Base-by-base conservation (phyloP, 257 asterid species). In the Cinchona pubescens region DNA sequence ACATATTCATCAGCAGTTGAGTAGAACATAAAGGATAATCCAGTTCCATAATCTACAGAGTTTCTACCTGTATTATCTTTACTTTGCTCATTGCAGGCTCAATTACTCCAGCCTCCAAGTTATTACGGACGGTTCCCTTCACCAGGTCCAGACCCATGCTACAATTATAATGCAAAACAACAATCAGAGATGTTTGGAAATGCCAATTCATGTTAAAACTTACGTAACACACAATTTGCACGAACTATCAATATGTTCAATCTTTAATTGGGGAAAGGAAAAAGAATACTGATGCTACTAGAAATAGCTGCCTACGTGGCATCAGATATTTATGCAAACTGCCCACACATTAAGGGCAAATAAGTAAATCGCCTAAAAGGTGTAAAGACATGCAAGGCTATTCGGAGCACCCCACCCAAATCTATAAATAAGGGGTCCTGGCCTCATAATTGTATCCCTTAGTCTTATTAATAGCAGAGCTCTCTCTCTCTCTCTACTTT, bases 31-130 rank as follows among this genome's bases (percentile, higher is more conserved):
- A 38, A 49, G 35, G 29, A 35, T 7, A 55, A 16, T 15, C 37
- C 8, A 51, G 30, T n/a, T 7, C 35, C 34, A 59, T 45, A 43
- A 45, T 21, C 59, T 16, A 43, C 10, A 13, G 43, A 59, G 35
- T 2, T 67, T 67, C 59, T 80, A 92, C 99, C 92, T 92, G 99
- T 73, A 95, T 86, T 75, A 95, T 95, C 86, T 95, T 95, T 69
- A 92, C 98, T 92, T 95, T 95, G 90, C 99, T 94, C 97, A 92
- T 94, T 64, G 97, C 96, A 74, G 98, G 99, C 81, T 95, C 99
- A 69, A 95, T 92, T 35, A 95, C 98, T 42, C 99, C 98, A 25
- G 98, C 98, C 82, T 88, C 98, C 79, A 95, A 74, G 85, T 95
- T 95, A 83, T 90, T 90, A 59, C 98, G 92, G 30, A 94, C 86